Conservation (phyloP, 495 filamentous ascomycete genomes). For the Clohesyomyces aquaticus region DNA sequence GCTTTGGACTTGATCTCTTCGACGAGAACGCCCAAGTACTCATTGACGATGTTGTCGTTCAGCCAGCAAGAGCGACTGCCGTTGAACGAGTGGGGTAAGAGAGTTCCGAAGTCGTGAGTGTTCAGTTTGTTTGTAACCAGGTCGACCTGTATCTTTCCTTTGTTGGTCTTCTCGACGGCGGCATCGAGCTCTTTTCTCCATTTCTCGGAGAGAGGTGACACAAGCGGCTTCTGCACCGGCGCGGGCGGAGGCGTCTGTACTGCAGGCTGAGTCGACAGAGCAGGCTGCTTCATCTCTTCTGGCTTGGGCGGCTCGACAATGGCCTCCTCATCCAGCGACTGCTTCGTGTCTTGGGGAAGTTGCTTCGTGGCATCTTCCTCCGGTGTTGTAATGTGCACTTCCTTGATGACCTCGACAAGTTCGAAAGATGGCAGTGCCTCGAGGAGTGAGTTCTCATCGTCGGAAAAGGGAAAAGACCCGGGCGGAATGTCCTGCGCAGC, state of each 20-base stretch:
- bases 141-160: not conserved
- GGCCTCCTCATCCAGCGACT: not conserved
- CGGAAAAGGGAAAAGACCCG: not conserved
- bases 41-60: constrained; percentile 81
- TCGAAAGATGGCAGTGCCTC: not conserved
- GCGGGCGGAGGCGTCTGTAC: not conserved
- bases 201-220: not conserved
- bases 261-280: not conserved
- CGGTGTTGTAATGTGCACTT: not conserved
- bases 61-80: constrained; percentile 61
- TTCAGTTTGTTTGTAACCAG: constrained; percentile 49
- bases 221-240: not conserved
- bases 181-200: not conserved
- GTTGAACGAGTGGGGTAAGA: constrained; percentile 50
- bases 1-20: constrained; percentile 58
- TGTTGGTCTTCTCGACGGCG: not conserved
- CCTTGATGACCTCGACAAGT: not conserved
- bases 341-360: no score
- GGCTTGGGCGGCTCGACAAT: not conserved
- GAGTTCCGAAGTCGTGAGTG: constrained; percentile 63
- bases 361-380: not conserved
- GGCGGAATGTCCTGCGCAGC: no score
- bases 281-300: not conserved
- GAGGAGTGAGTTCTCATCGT: not conserved
- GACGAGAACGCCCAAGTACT: constrained; percentile 64